Base-by-base conservation (phyloP, 139 green algal species). In the Picochlorum costavermella region DNA sequence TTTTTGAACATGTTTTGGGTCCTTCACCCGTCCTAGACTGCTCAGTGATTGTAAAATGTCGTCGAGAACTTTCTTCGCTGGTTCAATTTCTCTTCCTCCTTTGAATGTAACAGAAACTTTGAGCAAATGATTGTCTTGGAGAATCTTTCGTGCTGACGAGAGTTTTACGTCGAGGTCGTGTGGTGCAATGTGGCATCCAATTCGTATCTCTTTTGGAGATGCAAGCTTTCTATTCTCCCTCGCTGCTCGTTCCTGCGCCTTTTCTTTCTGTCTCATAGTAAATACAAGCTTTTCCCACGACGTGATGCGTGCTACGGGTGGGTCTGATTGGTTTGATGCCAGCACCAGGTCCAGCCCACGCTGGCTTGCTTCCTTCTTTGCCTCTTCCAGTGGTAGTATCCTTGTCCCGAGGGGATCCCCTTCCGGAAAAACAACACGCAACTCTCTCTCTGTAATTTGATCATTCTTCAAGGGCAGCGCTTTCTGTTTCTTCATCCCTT, bases 201-300 rank as follows among this genome's bases (percentile, higher is more conserved):
- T 58, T 25, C 68, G 60, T 20, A 75, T 60, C 51, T 75, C 68
- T 50, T 65, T 65, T 20, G 68, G 46, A 11, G 61, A 29, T 25
- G 31, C 50, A 30, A 53, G 30, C 30, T 58, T 57, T 58, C 57
- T 58, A 46, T 40, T 25, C 23, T 60, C 67, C 48, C 61, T 58
- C 44, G 12, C 20, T 36, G 55, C 31, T 56, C 63, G 69, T 2
- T 28, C 4, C 11, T 57, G 55, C 14, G 48, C 23, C 33, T 74
- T 74, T 16, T 69, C 44, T 3, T 61, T 60, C 67, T 74, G 61
- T 59, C 57, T 57, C n/a, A 25, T 8, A n/a, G 66, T 64, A 37
- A 69, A 74, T 17, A 74, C n/a, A 10, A 73, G 50, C 58, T 75
- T 75, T 49, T 65, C 62, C 50, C 50, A 75, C 13, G 65, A 60